phyloP scores from a whole-genome alignment of 371 early-diverging fungal species.

The Caulochytrium protostelioides region DNA sequence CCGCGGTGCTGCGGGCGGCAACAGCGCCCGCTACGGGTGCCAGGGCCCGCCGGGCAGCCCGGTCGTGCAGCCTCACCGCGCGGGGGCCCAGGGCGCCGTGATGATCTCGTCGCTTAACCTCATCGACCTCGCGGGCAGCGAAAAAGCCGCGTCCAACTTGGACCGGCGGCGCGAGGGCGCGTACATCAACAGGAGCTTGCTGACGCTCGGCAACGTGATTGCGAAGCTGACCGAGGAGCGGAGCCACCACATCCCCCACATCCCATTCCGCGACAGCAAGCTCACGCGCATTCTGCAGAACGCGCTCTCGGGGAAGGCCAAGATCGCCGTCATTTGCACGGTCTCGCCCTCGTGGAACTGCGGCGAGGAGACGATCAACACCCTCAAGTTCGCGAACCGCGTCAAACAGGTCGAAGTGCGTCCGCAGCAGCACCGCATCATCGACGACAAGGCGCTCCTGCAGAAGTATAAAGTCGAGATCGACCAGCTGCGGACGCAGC shows the following conservation, averaged over 20 bases:
- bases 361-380: slow-evolving; percentile 55
- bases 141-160: slow-evolving; percentile 51
- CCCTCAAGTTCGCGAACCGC: slow-evolving; percentile 66
- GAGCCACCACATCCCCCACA: slow-evolving; percentile 26
- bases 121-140: slow-evolving; percentile 89
- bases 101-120: slow-evolving; percentile 28
- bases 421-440: slow-evolving; percentile 43
- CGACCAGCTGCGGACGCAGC: slow-evolving; percentile 50
- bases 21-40: no score
- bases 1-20: no score
- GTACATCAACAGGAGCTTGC: slow-evolving; percentile 75
- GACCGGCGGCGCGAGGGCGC: slow-evolving; percentile 77
- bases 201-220: slow-evolving; percentile 77
- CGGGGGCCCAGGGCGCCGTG: slow-evolving; percentile 32
- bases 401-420: slow-evolving; percentile 43
- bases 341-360: slow-evolving; percentile 32
- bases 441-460: slow-evolving; percentile 65
- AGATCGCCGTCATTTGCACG: slow-evolving; percentile 58
- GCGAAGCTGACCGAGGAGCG: slow-evolving; percentile 44
- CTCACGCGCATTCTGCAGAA: slow-evolving; percentile 66
- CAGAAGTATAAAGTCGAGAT: slow-evolving; percentile 69
- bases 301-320: slow-evolving; percentile 53
- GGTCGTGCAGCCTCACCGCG: slow-evolving; percentile 4
- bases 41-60: no score
- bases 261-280: slow-evolving; percentile 79